Percentiles rank a stretch among this genome's conserved stretches.
These are phyloP conservation scores for Phytophthora cryptogea DNA, from an alignment of 352 stramenopile genomes.

Conservation along the genomic window DNA sequence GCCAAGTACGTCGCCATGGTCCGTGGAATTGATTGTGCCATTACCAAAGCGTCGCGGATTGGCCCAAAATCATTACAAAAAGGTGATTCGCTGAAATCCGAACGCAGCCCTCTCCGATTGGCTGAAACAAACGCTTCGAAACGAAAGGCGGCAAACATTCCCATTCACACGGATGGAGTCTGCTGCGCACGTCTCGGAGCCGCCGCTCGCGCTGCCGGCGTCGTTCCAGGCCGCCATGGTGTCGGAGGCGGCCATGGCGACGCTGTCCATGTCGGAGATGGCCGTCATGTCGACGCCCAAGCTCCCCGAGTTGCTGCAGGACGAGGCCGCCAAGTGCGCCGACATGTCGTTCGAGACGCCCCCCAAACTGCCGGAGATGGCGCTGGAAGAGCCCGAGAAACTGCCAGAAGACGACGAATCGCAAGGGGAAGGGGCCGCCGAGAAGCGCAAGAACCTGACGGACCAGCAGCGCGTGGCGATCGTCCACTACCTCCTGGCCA, in stretches of 20 bases:
- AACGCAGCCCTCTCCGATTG: slow-evolving; percentile 4
- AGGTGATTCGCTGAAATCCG: background rate
- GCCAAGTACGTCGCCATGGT: slow-evolving; percentile 25
- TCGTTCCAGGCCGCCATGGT: slow-evolving; percentile 9
- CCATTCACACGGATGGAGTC: slow-evolving; percentile 20
- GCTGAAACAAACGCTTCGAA: slow-evolving; percentile 7
- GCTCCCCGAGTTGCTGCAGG: slow-evolving; percentile 10
- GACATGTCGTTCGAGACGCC: slow-evolving; percentile 19
- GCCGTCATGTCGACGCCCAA: slow-evolving; percentile 11
- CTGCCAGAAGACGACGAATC: background rate
- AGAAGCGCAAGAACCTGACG: slow-evolving; percentile 37
- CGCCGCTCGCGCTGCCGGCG: background rate
- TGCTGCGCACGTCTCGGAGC: background rate
- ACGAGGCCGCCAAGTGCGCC: slow-evolving; percentile 13
- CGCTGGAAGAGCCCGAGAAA: slow-evolving; percentile 9
- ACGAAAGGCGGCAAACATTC: slow-evolving; percentile 36
- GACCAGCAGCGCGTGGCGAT: slow-evolving; percentile 37
- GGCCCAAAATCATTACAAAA: background rate
- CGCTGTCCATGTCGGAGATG: slow-evolving; percentile 17
- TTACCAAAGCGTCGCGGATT: slow-evolving; percentile 21
- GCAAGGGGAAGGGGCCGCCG: too few relatives aligned
- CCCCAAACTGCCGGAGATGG: slow-evolving; percentile 12
- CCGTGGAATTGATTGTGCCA: slow-evolving; percentile 48
- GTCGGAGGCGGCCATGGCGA: slow-evolving; percentile 12
- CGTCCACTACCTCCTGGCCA: slow-evolving; percentile 41